Percentiles rank a stretch among this genome's conserved stretches.
phyloP scores from a whole-genome alignment of 2,329 filamentous ascomycete genomes.

The Rutstroemia sp. region DNA sequence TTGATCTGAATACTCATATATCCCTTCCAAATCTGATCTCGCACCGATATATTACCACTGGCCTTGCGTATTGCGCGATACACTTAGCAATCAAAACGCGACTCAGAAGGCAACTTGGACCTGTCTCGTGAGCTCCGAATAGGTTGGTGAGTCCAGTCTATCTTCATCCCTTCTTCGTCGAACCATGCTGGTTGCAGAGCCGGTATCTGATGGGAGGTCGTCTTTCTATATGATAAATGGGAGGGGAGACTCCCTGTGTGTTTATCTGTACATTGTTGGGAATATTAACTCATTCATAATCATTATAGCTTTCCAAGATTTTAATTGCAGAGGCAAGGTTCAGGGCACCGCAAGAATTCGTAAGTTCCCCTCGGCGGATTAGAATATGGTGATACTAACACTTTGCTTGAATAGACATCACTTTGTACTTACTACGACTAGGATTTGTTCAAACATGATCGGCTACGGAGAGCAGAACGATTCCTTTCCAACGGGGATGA shows the following conservation, averaged over 20 bases:
- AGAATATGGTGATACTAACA: not conserved
- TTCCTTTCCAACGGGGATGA: not conserved
- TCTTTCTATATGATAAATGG: constrained; percentile 18
- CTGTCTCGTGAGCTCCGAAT: constrained; percentile 16
- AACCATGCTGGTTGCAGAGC: constrained; percentile 10
- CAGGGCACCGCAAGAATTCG: not conserved
- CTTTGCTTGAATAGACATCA: not conserved
- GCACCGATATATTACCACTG: constrained; percentile 17
- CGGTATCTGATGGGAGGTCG: constrained; percentile 3
- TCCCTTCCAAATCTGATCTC: not conserved
- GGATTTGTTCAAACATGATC: not conserved
- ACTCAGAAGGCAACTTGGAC: constrained; percentile 17
- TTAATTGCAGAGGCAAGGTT: not conserved
- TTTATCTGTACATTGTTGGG: constrained; percentile 10
- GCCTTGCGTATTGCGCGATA: constrained; percentile 12
- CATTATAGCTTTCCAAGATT: not conserved
- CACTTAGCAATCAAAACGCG: constrained; percentile 9
- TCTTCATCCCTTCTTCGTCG: constrained; percentile 10
- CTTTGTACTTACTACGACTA: not conserved
- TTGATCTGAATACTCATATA: not conserved
- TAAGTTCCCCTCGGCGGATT: not conserved
- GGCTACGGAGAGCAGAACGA: not conserved
- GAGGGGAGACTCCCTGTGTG: constrained; percentile 13
- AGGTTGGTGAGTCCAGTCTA: constrained; percentile 20
- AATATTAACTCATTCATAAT: constrained; percentile 4